phyloP scores from a whole-genome alignment of 305 asterid species.

The Fraxinus dipetala region DNA sequence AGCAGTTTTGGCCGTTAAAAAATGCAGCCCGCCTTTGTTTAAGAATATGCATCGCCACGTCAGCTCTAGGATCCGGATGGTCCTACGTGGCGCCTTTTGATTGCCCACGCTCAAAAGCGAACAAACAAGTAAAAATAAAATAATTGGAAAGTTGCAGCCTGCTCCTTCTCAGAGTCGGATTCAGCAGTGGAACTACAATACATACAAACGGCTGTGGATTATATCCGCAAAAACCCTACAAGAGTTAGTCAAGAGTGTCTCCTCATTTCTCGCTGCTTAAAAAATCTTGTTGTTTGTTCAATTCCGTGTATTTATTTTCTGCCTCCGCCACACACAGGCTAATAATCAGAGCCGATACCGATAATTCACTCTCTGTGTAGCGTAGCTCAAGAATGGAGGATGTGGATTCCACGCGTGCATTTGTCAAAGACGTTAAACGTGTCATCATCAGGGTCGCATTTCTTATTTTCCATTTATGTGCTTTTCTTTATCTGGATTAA shows the following conservation, averaged over 20 bases:
- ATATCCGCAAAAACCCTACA: constrained; percentile 29
- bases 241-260: constrained; percentile 23
- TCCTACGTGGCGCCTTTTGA: not conserved
- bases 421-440: constrained; percentile 70
- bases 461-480: not conserved
- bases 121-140: too few relatives aligned
- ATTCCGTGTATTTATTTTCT: not conserved
- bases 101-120: not conserved
- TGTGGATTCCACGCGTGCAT: constrained; percentile 58
- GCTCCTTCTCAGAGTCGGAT: not conserved
- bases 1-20: not conserved
- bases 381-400: constrained; percentile 39
- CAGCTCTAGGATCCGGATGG: not conserved
- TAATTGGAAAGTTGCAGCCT: not conserved
- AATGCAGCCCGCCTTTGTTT: not conserved
- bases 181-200: not conserved
- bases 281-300: not conserved
- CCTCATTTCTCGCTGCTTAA: constrained; percentile 19
- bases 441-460: constrained; percentile 58
- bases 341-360: not conserved
- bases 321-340: not conserved
- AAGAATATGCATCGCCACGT: not conserved
- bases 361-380: constrained; percentile 14
- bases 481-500: constrained; percentile 2
- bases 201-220: not conserved